phyloP scores from a whole-genome alignment of 140 eudicot species.

The Anethum foeniculum region DNA sequence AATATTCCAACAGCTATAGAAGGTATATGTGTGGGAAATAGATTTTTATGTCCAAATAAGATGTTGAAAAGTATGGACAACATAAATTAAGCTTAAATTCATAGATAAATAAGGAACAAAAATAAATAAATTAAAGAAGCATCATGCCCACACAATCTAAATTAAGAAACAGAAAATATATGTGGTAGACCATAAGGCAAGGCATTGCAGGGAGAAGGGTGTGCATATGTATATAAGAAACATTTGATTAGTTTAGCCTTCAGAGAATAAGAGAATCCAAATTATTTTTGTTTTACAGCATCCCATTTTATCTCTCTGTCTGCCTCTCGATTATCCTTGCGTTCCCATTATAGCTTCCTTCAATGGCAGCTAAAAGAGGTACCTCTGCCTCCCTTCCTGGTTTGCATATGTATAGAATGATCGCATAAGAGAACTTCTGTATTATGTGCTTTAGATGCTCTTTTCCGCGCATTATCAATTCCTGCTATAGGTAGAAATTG shows the following conservation, averaged over 20 bases:
- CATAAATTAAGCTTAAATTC: too few species aligned
- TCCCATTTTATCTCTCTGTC: background rate
- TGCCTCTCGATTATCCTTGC: background rate
- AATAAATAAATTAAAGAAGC: background rate
- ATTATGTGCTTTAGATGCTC: too few species aligned
- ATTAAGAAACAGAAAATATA: background rate
- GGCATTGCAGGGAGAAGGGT: background rate
- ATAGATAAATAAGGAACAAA: background rate
- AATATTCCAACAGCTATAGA: too few species aligned
- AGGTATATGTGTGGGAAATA: too few species aligned
- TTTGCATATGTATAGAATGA: too few species aligned
- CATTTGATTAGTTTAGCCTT: background rate
- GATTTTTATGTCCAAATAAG: too few species aligned
- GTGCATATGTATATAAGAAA: background rate
- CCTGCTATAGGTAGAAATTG: background rate
- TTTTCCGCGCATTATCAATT: too few species aligned
- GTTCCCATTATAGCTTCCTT: background rate
- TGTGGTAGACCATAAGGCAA: background rate
- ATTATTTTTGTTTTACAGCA: background rate
- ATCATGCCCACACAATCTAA: background rate
- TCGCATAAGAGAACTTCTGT: too few species aligned
- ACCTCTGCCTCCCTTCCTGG: background rate
- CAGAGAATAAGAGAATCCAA: background rate
- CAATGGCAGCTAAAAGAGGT: constrained; percentile 3
- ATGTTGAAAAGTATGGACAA: too few species aligned